Percentiles rank a stretch among this genome's conserved stretches.
Evolutionary conservation across 2,329 filamentous ascomycete genomes (phyloP).

Genomic region (Arthroderma sp.): DNA sequence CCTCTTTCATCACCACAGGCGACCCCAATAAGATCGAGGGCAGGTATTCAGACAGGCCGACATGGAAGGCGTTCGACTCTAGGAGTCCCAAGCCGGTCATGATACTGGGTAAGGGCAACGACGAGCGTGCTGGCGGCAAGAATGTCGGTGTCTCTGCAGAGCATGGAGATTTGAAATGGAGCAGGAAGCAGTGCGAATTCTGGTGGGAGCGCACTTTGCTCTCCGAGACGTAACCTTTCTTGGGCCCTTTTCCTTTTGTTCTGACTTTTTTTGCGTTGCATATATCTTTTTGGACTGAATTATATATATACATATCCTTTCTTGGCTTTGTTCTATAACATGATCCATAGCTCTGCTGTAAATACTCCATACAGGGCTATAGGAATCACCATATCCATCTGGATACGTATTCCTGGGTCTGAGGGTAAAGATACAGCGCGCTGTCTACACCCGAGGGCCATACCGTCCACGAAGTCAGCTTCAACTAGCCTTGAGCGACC

Average conservation of each 20-base stretch:
- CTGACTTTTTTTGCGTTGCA: background rate
- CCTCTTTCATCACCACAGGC: slow-evolving; percentile 36
- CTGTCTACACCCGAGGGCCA: no score
- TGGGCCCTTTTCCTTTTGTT: background rate
- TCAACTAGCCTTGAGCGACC: no score
- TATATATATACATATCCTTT: no score
- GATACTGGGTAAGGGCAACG: slow-evolving; percentile 36
- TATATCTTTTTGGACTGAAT: no score
- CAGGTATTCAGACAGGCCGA: slow-evolving; percentile 18
- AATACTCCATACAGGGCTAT: no score
- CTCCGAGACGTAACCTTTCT: slow-evolving; percentile 8
- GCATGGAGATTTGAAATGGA: slow-evolving; percentile 30
- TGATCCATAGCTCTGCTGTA: no score
- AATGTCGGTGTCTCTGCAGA: slow-evolving; percentile 26
- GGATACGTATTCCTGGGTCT: no score
- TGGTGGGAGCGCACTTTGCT: slow-evolving; percentile 25
- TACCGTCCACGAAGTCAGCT: no score
- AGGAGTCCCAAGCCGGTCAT: slow-evolving; percentile 24
- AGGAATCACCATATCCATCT: no score
- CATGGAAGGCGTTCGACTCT: slow-evolving; percentile 24
- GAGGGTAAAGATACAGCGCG: no score
- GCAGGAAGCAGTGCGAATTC: slow-evolving; percentile 33
- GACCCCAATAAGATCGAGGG: slow-evolving; percentile 31
- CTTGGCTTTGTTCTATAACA: no score
- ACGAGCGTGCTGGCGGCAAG: slow-evolving; percentile 35